These are phyloP conservation scores for Fusarium lyarnte DNA, from an alignment of 2,329 filamentous ascomycete genomes.

Conservation along the genomic window DNA sequence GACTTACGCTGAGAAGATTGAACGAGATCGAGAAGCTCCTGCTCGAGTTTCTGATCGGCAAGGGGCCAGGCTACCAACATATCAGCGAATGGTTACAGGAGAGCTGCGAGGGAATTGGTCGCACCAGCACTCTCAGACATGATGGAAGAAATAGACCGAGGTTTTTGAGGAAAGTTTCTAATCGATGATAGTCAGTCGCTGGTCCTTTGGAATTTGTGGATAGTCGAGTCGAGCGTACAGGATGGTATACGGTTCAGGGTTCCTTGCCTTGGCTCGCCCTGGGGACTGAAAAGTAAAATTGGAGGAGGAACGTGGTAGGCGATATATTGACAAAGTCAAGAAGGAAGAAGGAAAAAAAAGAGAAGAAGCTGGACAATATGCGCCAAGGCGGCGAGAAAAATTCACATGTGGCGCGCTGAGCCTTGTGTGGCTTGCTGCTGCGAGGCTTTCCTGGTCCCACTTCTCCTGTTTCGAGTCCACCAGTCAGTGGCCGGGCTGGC, in stretches of 20 bases:
- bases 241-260: conserved; percentile 55
- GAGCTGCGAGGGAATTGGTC: not conserved
- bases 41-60: conserved; percentile 77
- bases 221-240: conserved; percentile 8
- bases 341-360: conserved; percentile 31
- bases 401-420: conserved; percentile 34
- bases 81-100: conserved; percentile 22
- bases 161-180: conserved; percentile 25
- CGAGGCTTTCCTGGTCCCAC: conserved; percentile 9
- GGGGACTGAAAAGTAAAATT: conserved; percentile 40
- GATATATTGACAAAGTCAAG: conserved; percentile 27
- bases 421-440: conserved; percentile 29
- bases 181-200: conserved; percentile 23
- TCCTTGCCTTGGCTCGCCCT: conserved; percentile 72
- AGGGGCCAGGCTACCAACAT: conserved; percentile 70
- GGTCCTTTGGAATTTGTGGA: not conserved
- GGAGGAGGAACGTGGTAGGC: conserved; percentile 23
- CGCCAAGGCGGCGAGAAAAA: conserved; percentile 35
- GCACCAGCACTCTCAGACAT: conserved; percentile 46
- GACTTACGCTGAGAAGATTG: conserved; percentile 70
- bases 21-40: conserved; percentile 84
- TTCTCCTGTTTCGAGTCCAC: not conserved
- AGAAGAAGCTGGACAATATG: conserved; percentile 22
- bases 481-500: not conserved
- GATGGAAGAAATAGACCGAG: conserved; percentile 21